These are phyloP conservation scores for Anthracocystis walkeri DNA, from an alignment of 1,284 basidiomycete species.

Conservation along the genomic window DNA sequence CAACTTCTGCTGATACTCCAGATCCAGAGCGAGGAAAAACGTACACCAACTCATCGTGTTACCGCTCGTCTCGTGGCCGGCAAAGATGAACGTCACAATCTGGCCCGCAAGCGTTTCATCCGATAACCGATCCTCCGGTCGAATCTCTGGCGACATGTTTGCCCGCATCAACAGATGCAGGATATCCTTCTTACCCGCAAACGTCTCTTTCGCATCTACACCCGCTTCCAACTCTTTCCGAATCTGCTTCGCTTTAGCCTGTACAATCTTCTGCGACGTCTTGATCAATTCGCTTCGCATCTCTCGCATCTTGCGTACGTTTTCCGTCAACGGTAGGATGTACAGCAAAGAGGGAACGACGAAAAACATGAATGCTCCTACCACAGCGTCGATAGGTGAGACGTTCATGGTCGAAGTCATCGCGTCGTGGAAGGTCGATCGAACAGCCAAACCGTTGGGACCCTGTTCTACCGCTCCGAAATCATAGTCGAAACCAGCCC, in stretches of 20 bases:
- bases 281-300: conserved; percentile 48
- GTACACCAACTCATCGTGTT: conserved; percentile 63
- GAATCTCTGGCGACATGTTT: conserved; percentile 53
- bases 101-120: conserved; percentile 58
- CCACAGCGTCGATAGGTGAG: conserved; percentile 38
- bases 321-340: conserved; percentile 49
- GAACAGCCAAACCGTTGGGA: conserved; percentile 43
- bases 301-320: conserved; percentile 45
- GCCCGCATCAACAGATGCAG: conserved; percentile 49
- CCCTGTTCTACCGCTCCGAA: conserved; percentile 53
- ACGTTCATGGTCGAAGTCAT: conserved; percentile 56
- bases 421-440: conserved; percentile 48
- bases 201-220: conserved; percentile 46
- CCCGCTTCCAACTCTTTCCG: conserved; percentile 47
- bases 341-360: conserved; percentile 47
- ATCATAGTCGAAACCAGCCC: conserved; percentile 53
- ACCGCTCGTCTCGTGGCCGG: conserved; percentile 65
- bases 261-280: conserved; percentile 42
- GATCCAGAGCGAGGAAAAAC: conserved; percentile 54
- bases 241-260: conserved; percentile 42
- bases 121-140: conserved; percentile 36
- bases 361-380: conserved; percentile 53
- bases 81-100: conserved; percentile 64
- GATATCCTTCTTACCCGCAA: conserved; percentile 52
- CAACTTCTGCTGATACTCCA: conserved; percentile 46